Evolutionary conservation across 2,329 filamentous ascomycete species (phyloP), one percentile per base, ranked within the genome.

Genomic region (Dactylellina cionopaga): DNA sequence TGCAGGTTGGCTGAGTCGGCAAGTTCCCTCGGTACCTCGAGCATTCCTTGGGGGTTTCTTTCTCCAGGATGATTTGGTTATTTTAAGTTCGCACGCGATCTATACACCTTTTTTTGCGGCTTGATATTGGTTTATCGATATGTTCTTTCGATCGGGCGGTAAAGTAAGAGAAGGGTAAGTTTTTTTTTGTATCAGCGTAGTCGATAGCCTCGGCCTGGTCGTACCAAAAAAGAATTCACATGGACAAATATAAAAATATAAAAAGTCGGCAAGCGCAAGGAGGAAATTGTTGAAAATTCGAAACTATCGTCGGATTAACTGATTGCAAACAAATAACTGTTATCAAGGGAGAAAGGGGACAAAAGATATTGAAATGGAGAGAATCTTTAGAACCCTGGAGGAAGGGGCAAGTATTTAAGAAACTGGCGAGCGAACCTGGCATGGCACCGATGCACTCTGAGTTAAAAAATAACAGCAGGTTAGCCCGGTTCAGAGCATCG

Each of bases 391-490:
- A 73, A 73, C 59, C 52, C 59, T 65, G 59, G 68, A 72, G 68
- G 68, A 71, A 72, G 52, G 59, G 60, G 59, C 68, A 72, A 72
- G 66, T 72, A 72, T 72, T 72, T 72, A 72, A 65, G 59, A 72
- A 72, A 65, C 49, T 41, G 59, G 59, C 59, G 66, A 64, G 47
- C 47, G 64, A 58, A 69, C 52, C 66, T 49, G 35, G 58, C 49
- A 58, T 55, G 56, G 33, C 35, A 59, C 52, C 59, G 52, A 65
- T 49, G 59, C 44, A 59, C 41, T 29, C 15, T 72, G 59, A 65
- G 59, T 59, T 72, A 65, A 72, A 72, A 72, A 72, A 60, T 46
- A 72, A 64, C 49, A 52, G 41, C 54, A 51, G 58, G 68, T 72
- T 72, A 72, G 68, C 68, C 68, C 54, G 68, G 68, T 72, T 65